Evolutionary conservation across 2,329 filamentous ascomycete genomes (phyloP).

Genomic region (Podosphaera fusca): DNA sequence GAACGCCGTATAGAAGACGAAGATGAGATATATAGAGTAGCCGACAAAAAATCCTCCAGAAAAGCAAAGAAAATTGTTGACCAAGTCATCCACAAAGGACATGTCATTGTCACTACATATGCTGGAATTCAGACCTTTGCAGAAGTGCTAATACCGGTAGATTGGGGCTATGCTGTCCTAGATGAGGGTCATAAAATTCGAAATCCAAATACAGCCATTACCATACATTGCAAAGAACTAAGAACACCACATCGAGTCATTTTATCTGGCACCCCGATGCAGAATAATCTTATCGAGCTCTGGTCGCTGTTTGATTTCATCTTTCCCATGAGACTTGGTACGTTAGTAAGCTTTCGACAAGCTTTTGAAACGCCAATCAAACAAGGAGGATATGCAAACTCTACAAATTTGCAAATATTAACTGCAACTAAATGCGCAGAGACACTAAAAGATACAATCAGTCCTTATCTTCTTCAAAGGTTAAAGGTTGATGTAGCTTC

Average conservation of each 20-base stretch:
- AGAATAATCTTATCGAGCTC: constrained; percentile 84
- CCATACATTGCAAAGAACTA: constrained; percentile 83
- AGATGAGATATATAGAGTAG: constrained; percentile 23
- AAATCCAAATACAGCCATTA: constrained; percentile 87
- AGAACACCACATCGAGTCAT: constrained; percentile 80
- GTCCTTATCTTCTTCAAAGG: constrained; percentile 75
- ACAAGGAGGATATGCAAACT: constrained; percentile 83
- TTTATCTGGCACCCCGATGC: constrained; percentile 87
- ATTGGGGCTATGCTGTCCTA: constrained; percentile 85
- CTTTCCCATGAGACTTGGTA: constrained; percentile 86
- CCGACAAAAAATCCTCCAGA: constrained; percentile 31
- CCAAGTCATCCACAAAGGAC: constrained; percentile 60
- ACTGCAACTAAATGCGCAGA: constrained; percentile 87
- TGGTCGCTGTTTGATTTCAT: constrained; percentile 98
- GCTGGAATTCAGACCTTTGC: constrained; percentile 85
- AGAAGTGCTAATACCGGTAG: constrained; percentile 53
- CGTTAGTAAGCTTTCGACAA: constrained; percentile 68
- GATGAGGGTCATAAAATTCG: constrained; percentile 97
- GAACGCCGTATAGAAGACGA: constrained; percentile 37
- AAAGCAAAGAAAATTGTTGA: constrained; percentile 63
- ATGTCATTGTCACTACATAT: constrained; percentile 89
- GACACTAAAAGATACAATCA: constrained; percentile 80
- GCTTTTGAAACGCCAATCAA: constrained; percentile 90
- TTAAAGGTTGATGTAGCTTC: constrained; percentile 86
- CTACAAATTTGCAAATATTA: constrained; percentile 80